Percentiles rank a stretch among this genome's conserved stretches.
These are phyloP conservation scores for Grosmannia penicillata DNA, from an alignment of 2,329 filamentous ascomycete species.

Conservation along the genomic window DNA sequence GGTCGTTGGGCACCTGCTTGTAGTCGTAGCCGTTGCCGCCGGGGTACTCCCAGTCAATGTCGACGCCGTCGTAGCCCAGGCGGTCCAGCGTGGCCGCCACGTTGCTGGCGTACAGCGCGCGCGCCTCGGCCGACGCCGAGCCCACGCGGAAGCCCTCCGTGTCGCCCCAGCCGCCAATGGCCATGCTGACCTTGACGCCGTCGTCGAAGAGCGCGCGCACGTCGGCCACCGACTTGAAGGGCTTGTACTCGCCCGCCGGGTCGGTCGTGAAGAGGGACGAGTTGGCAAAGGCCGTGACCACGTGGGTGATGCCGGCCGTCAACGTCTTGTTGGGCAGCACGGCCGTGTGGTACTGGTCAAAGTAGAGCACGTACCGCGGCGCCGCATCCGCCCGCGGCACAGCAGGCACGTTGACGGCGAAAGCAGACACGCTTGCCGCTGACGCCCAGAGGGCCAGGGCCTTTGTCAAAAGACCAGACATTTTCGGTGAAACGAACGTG, in stretches of 20 bases:
- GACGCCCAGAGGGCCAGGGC: no score
- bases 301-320: slow-evolving; percentile 29
- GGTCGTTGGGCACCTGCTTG: slow-evolving; percentile 48
- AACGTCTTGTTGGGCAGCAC: slow-evolving; percentile 5
- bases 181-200: slow-evolving; percentile 44
- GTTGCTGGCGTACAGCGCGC: slow-evolving; percentile 40
- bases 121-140: slow-evolving; percentile 29
- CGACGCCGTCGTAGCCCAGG: slow-evolving; percentile 42
- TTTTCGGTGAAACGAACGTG: no score
- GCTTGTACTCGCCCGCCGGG: slow-evolving; percentile 27
- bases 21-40: slow-evolving; percentile 59
- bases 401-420: background rate
- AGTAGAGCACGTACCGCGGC: slow-evolving; percentile 6
- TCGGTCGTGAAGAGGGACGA: slow-evolving; percentile 32
- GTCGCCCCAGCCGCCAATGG: slow-evolving; percentile 53
- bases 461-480: no score
- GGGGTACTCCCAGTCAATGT: slow-evolving; percentile 23
- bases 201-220: slow-evolving; percentile 36
- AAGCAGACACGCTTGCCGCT: background rate
- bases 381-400: background rate
- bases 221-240: slow-evolving; percentile 35
- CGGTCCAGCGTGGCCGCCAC: slow-evolving; percentile 36
- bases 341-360: slow-evolving; percentile 7
- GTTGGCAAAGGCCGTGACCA: slow-evolving; percentile 39
- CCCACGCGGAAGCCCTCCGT: slow-evolving; percentile 37